These are phyloP conservation scores for Arabidopsis arenosa DNA, from an alignment of 345 rosid genomes.

Conservation along the genomic window DNA sequence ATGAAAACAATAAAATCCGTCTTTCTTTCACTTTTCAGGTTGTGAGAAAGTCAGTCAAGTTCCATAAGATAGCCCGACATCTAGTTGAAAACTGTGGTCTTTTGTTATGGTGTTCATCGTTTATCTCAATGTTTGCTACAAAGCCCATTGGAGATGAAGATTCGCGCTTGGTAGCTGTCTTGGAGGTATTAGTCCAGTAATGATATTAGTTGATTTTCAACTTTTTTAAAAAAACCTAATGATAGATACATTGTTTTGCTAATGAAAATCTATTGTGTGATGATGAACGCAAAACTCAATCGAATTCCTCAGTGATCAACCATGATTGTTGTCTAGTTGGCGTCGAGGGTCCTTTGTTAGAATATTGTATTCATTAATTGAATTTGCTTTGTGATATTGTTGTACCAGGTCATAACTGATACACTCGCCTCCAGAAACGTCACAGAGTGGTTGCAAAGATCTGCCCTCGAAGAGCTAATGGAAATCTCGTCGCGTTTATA, in stretches of 20 bases:
- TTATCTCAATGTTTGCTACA: conserved; percentile 48
- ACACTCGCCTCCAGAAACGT: conserved; percentile 59
- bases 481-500: conserved; percentile 68
- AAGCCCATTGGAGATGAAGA: conserved; percentile 51
- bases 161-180: conserved; percentile 52
- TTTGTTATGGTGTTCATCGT: conserved; percentile 77
- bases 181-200: conserved; percentile 57
- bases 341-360: conserved; percentile 8
- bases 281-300: background rate
- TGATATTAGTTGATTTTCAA: conserved; percentile 1
- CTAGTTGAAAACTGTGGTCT: conserved; percentile 74
- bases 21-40: conserved; percentile 56
- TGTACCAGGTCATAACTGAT: conserved; percentile 58
- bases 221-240: too few relatives aligned
- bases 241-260: background rate
- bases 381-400: conserved; percentile 26
- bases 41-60: conserved; percentile 69
- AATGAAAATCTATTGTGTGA: too few relatives aligned
- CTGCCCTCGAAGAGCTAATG: conserved; percentile 75
- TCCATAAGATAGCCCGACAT: conserved; percentile 62
- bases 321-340: conserved; percentile 2
- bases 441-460: conserved; percentile 73
- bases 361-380: conserved; percentile 13
- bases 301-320: background rate
- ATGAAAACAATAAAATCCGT: background rate